phyloP scores from a whole-genome alignment of 495 filamentous ascomycete genomes.

The Jackrogersella multiformis region DNA sequence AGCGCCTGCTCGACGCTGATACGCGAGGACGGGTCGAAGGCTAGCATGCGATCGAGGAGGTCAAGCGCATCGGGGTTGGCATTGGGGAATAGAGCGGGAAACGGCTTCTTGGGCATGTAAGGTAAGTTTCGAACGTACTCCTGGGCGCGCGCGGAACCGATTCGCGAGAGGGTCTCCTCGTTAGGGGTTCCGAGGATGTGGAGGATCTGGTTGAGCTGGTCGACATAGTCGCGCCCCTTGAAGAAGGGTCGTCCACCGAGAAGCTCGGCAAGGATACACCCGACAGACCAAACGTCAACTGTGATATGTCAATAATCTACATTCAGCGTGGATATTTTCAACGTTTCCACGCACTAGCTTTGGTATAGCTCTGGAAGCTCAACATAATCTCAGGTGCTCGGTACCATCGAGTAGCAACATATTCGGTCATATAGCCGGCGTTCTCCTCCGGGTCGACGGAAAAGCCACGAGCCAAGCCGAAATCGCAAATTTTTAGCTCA shows the following conservation, averaged over 20 bases:
- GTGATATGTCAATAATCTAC: constrained; percentile 10
- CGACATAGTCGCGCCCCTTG: constrained; percentile 98
- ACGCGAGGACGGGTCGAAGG: constrained; percentile 91
- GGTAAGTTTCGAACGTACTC: constrained; percentile 98
- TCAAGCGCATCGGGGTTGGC: constrained; percentile 97
- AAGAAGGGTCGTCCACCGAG: constrained; percentile 98
- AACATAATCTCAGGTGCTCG: constrained; percentile 99
- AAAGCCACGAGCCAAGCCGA: constrained; percentile 94
- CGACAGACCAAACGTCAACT: constrained; percentile 99
- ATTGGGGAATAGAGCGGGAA: constrained; percentile 87
- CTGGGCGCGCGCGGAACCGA: constrained; percentile 94
- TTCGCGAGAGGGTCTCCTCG: constrained; percentile 92
- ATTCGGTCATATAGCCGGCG: constrained; percentile 99
- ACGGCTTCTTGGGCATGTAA: constrained; percentile 91
- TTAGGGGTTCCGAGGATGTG: constrained; percentile 97
- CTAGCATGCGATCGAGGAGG: constrained; percentile 93
- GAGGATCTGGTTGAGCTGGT: constrained; percentile 98
- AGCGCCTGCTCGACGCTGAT: constrained; percentile 93
- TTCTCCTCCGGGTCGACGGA: constrained; percentile 98
- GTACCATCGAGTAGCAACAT: constrained; percentile 98
- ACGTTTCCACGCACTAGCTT: constrained; percentile 80
- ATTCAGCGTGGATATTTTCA: background rate
- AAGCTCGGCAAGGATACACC: constrained; percentile 96
- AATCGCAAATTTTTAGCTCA: constrained; percentile 99
- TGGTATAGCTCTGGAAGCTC: constrained; percentile 99